Base-by-base conservation (phyloP, 1,284 basidiomycete species). In the Rhodotorula sp. region DNA sequence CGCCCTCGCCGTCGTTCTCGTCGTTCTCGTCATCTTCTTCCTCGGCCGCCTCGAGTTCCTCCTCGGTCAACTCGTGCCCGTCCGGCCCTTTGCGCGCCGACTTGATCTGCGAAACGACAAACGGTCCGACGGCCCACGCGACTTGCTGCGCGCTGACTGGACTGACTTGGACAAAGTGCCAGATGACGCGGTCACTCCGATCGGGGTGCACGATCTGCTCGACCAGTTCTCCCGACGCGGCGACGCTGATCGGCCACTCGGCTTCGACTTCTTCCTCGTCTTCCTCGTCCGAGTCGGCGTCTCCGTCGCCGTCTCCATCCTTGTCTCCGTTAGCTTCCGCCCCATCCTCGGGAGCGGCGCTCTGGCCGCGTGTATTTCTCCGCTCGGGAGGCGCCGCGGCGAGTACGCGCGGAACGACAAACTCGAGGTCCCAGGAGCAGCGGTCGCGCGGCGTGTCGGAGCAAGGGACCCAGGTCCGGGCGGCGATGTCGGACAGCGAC, bases 341-440 rank as follows among this genome's bases (percentile, higher is more conserved):
- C 65, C 5, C 20, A 8, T 14, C 57, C 21, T 58, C 60, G 60
- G 8, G 18, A 6, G 49, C 15, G 23, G 29, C 61, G 31, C 15
- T n/a, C 39, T 52, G 52, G 23, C 39, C 51, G 23, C 23, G 34
- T 14, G 15, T 5, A 3, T 15, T 43, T 74, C 65, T 6, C 58
- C 65, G 34, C 12, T 58, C 57, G 26, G 72, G 46, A 8, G 65
- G 52, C 6, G 65, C 74, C 18, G 67, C 66, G 70, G 91, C 90
- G 16, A 96, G 84, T 77, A 88, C 90, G 70, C 90, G 88, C 58
- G 95, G 95, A 29, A 97, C 95, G 67, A 98, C 88, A 80, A 97
- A 92, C 81, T 98, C 93, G 66, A 99, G 90, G 80, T 99, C 97
- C 97, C 97, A 99, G 4, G 96, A 97, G 79, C 92, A 97, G 79